These are phyloP conservation scores for Pyropia yezoensis DNA, from an alignment of 23 red algal species.

Conservation along the genomic window DNA sequence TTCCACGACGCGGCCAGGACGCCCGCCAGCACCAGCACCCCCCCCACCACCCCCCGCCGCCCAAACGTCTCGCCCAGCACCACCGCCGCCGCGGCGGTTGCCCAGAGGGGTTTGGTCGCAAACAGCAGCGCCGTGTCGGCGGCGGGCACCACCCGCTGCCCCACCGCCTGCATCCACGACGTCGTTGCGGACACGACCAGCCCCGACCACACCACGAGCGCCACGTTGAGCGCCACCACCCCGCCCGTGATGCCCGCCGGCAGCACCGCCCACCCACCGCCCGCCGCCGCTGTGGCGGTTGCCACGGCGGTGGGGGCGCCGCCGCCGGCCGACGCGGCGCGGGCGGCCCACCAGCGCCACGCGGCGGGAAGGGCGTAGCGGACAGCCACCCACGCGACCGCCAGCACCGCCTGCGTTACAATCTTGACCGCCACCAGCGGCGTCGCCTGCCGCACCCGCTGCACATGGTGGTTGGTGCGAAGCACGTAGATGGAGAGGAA, in stretches of 20 bases:
- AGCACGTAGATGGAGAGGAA: slow-evolving; percentile 13
- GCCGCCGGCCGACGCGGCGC: background rate
- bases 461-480: background rate
- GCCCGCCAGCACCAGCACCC: slow-evolving; percentile 20
- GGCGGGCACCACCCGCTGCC: slow-evolving; percentile 44
- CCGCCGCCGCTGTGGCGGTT: background rate
- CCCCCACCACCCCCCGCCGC: slow-evolving; percentile 29
- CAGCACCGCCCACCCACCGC: background rate
- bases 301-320: background rate
- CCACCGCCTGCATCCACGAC: slow-evolving; percentile 36
- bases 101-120: slow-evolving; percentile 63
- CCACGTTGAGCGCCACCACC: background rate
- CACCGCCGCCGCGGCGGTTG: slow-evolving; percentile 15
- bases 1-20: slow-evolving; percentile 3
- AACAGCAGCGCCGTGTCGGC: slow-evolving; percentile 36
- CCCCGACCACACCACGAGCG: slow-evolving; percentile 8
- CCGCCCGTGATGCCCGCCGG: background rate
- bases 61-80: slow-evolving; percentile 25
- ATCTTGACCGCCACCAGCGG: slow-evolving; percentile 36
- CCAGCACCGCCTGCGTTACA: slow-evolving; percentile 16
- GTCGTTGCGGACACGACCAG: slow-evolving; percentile 12
- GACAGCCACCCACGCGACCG: slow-evolving; percentile 1
- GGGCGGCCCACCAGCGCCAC: background rate
- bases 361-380: background rate
- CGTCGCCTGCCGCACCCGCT: background rate